Evolutionary conservation across 2,329 filamentous ascomycete species (phyloP).

Genomic region (Arthrobotrys conoides): DNA sequence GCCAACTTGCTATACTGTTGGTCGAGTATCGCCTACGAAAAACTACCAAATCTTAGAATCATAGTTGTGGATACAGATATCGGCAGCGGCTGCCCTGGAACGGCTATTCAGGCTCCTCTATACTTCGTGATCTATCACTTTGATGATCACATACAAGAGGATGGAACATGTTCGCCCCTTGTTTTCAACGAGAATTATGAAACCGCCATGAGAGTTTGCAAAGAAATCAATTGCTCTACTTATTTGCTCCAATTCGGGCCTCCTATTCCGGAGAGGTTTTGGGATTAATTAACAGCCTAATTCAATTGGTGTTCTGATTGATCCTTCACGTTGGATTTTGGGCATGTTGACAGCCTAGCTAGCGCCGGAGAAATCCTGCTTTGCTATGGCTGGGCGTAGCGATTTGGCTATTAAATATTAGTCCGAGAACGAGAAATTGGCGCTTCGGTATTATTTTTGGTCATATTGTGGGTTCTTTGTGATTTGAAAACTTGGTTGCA

Average conservation of each 20-base stretch:
- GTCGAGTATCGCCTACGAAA: not conserved
- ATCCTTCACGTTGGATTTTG: too few relatives aligned
- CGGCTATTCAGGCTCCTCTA: not conserved
- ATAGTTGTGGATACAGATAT: conserved; percentile 16
- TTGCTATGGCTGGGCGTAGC: not conserved
- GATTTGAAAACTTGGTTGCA: not conserved
- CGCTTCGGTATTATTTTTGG: not conserved
- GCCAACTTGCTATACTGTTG: not conserved
- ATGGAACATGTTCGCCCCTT: not conserved
- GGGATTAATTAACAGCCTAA: not conserved
- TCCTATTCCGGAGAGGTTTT: not conserved
- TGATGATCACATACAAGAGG: not conserved
- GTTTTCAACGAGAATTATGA: not conserved
- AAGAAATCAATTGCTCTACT: conserved; percentile 1
- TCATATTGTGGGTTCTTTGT: not conserved
- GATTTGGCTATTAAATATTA: not conserved
- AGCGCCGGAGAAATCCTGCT: too few relatives aligned
- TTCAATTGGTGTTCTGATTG: too few relatives aligned
- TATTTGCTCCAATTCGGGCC: not conserved
- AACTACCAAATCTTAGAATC: conserved; percentile 6
- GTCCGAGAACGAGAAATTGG: not conserved
- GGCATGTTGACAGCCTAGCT: not conserved
- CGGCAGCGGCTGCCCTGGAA: not conserved
- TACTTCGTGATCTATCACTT: conserved; percentile 4
- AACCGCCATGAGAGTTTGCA: conserved; percentile 1